Base-by-base conservation (phyloP, 176 grass and related monocot species). In the Carex myosuroides region DNA sequence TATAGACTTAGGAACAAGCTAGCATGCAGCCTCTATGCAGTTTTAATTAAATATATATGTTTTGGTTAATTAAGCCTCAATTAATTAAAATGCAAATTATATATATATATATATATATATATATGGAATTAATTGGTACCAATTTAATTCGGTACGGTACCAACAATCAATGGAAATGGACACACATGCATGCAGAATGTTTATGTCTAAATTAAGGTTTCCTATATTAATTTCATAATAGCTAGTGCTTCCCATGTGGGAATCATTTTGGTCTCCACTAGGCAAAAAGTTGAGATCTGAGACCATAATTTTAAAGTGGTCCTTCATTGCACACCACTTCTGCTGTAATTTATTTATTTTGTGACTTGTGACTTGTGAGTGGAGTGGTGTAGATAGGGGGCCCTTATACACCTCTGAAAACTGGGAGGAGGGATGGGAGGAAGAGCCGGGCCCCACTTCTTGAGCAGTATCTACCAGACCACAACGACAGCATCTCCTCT, bases 401-500 rank as follows among this genome's bases (percentile, higher is more conserved):
- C n/a, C 80, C 86, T 68, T 78, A 26, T 74, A 78, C 84, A 54
- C 86, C 86, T 33, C 70, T 87, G 17, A 87, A 84, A 63, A 87
- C 86, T 48, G 86, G 80, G 59, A 87, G 80, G 55, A 83, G 80
- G 60, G 86, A 87, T 59, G 80, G 80, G 4, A 87, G 86, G 80
- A 87, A 65, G 68, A 87, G 69, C 46, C 81, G 86, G 13, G 86
- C 68, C 64, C 59, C 81, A 57, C 52, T 87, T 13, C 57, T 87
- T 21, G 86, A 83, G 5, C 46, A 76, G 55, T 87, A 87, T 82
- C 69, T 87, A 30, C 80, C 86, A 46, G 86, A 87, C 56, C 86
- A 87, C 86, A 87, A 87, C 29, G 80, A 84, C 16, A 87, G 80
- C 81, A 83, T 87, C 86, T 87, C 80, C 17, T 67, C 80, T 29